Evolutionary conservation across 1,139 yeast species (phyloP).

Genomic region (Geotrichum europaeum): DNA sequence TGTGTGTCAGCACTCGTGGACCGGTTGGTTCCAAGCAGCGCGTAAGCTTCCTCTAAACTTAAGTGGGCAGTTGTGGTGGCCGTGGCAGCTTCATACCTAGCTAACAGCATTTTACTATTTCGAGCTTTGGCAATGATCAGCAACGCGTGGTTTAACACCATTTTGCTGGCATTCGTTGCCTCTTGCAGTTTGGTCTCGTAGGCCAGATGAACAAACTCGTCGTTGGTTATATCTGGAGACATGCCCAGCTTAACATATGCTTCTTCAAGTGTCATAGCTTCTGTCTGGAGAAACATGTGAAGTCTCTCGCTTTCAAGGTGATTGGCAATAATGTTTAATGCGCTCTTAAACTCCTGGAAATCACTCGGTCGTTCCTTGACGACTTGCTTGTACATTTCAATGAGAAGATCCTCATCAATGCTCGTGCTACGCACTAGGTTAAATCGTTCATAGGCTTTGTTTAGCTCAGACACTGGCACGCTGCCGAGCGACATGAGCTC

Average conservation of each 20-base stretch:
- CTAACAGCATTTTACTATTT: constrained; percentile 40
- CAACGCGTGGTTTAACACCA: constrained; percentile 41
- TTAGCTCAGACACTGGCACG: constrained; percentile 56
- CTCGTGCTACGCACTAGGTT: constrained; percentile 37
- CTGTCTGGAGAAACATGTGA: constrained; percentile 45
- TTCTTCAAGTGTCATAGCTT: constrained; percentile 48
- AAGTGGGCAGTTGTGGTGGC: constrained; percentile 31
- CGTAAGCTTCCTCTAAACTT: constrained; percentile 53
- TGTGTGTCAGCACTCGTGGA: constrained; percentile 10
- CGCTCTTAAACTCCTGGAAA: constrained; percentile 19
- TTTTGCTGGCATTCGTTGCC: constrained; percentile 5
- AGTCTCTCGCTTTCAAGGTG: constrained; percentile 39
- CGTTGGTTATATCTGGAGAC: constrained; percentile 8
- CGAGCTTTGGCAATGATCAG: constrained; percentile 53
- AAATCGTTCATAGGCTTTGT: constrained; percentile 48
- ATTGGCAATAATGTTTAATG: constrained; percentile 25
- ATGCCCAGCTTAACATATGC: constrained; percentile 42
- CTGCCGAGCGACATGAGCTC: constrained; percentile 52
- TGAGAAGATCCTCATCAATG: constrained; percentile 15
- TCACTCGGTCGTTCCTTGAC: constrained; percentile 1
- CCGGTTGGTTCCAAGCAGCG: constrained; percentile 33
- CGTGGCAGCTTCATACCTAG: constrained; percentile 28
- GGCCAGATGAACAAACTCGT: constrained; percentile 16
- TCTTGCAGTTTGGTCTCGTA: constrained; percentile 15
- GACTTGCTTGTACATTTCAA: neutral